These are phyloP conservation scores for Tolypocladium amazonense DNA, from an alignment of 2,329 filamentous ascomycete species.

Conservation along the genomic window DNA sequence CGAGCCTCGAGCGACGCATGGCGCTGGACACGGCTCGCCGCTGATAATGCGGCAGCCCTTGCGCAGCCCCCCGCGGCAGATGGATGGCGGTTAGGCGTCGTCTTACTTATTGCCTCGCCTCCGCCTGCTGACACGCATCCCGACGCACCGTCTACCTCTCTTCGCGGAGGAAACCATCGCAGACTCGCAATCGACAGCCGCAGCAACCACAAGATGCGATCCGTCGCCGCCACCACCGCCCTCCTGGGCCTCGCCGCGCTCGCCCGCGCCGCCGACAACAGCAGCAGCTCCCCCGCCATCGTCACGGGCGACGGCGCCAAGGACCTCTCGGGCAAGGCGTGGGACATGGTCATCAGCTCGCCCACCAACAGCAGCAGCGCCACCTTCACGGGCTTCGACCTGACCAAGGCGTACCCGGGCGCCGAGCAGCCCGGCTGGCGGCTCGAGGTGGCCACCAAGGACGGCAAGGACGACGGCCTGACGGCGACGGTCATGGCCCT, in stretches of 20 bases:
- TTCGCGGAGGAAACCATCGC: neutral
- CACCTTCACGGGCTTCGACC: conserved; percentile 3
- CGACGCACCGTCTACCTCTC: neutral
- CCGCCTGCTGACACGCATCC: neutral
- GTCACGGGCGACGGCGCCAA: neutral
- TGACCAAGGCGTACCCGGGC: conserved; percentile 2
- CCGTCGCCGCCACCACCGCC: neutral
- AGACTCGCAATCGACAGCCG: neutral
- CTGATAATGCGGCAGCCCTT: neutral
- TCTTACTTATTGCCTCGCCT: neutral
- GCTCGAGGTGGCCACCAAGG: conserved; percentile 1
- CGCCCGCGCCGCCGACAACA: neutral
- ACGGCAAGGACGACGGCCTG: neutral
- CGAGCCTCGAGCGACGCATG: neutral
- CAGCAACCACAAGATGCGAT: neutral
- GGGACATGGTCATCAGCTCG: neutral
- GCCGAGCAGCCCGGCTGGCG: conserved; percentile 3
- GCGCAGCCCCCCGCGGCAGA: neutral
- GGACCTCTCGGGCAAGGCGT: conserved; percentile 1
- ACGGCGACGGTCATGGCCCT: conserved; percentile 4
- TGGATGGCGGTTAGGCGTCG: neutral
- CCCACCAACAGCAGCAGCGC: conserved; percentile 2
- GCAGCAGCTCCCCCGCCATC: neutral
- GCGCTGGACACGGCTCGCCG: neutral
- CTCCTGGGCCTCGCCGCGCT: conserved; percentile 1